Base-by-base conservation (phyloP, 2,329 filamentous ascomycete genomes). In the Claviceps pusilla region DNA sequence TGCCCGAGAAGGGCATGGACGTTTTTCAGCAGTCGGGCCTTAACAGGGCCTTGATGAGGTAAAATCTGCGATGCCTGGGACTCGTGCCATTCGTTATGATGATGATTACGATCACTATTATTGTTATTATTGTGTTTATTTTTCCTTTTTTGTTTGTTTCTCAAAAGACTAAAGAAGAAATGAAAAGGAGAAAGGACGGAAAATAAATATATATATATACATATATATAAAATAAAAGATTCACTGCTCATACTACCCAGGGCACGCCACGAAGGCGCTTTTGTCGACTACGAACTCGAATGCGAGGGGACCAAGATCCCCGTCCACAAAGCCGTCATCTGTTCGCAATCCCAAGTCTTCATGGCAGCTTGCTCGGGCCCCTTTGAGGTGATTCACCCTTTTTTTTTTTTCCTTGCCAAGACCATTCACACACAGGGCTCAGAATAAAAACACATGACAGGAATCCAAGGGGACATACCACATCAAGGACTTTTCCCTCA, bases 221-320 rank as follows among this genome's bases (percentile, higher is more conserved):
- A 19, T 19, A 19, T 1, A 19, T 19, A 19, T 19, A 39, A 14
- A 39, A 39, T 16, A 12, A 19, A 19, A 2, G 10, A 48, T 10
- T 10, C 24, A 24, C 2, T 24, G n/a, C 50, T 51, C 39, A 51
- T 39, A 33, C 12, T 3, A 11, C 6, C 16, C 35, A 51, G 50
- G 39, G 50, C 50, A 19, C 50, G 50, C 11, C 28, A 51, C 4
- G 39, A 43, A 7, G 39, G 50, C 28, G 28, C 28, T 11, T 51
- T 51, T 43, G 29, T 51, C n/a, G 50, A 51, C 41, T 51, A 51
- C 39, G 50, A 51, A 24, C 11, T 51, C 7, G 50, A 51, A 14
- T 51, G 39, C 39, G 50, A 51, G 29, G 50, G 50, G 14, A 33
- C 50, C 43, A 51, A 43, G 39, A 43, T 51, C 11, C 16, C 50